Conservation (phyloP, 2,329 filamentous ascomycete genomes). For the Grosmannia clavigera region DNA sequence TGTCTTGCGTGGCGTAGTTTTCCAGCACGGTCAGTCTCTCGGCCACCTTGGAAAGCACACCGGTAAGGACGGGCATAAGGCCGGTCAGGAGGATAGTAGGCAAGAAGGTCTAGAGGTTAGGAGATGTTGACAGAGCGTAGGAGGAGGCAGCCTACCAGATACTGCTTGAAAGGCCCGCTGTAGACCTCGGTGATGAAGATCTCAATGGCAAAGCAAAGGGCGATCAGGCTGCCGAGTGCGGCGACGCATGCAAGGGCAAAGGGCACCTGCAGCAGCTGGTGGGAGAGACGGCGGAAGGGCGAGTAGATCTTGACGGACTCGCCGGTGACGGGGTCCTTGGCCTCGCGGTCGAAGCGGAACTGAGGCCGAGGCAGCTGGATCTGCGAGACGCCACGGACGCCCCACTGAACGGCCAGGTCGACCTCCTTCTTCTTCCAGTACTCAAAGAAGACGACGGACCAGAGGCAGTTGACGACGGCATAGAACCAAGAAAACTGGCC, state of each 20-base stretch:
- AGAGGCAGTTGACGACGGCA: conserved; percentile 52
- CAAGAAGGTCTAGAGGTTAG: conserved; percentile 46
- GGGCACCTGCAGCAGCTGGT: conserved; percentile 71
- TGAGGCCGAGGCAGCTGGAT: conserved; percentile 56
- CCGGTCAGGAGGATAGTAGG: conserved; percentile 81
- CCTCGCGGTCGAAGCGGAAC: conserved; percentile 67
- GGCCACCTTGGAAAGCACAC: conserved; percentile 64
- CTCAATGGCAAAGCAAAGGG: conserved; percentile 80
- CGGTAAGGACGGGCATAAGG: conserved; percentile 65
- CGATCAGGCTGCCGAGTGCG: conserved; percentile 70
- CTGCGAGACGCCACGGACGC: conserved; percentile 53
- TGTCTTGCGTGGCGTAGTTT: conserved; percentile 81
- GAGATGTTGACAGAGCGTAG: neutral
- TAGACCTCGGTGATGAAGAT: conserved; percentile 95
- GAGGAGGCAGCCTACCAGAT: conserved; percentile 46
- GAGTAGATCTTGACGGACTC: conserved; percentile 68
- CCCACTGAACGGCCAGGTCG: conserved; percentile 62
- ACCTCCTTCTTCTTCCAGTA: conserved; percentile 69
- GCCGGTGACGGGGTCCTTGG: conserved; percentile 69
- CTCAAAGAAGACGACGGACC: conserved; percentile 64
- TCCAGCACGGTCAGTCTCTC: conserved; percentile 68
- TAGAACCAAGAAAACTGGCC: conserved; percentile 61
- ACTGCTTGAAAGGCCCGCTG: conserved; percentile 71
- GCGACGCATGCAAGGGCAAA: conserved; percentile 65
- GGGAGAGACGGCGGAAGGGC: conserved; percentile 57